phyloP scores from a whole-genome alignment of 495 filamentous ascomycete species.

The Monascus purpureus region DNA sequence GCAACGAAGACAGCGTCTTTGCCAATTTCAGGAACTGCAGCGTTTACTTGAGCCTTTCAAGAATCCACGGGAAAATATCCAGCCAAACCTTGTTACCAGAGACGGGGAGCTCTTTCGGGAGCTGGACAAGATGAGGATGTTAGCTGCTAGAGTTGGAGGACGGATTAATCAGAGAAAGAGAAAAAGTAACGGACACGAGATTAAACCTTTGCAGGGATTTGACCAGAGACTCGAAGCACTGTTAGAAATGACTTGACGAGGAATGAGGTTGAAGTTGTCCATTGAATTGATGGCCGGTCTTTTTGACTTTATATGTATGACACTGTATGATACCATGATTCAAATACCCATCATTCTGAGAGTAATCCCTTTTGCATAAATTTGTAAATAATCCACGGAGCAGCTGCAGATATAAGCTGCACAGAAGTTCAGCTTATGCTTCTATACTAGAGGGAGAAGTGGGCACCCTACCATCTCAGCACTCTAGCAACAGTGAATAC shows the following conservation, averaged over 20 bases:
- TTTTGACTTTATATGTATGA: too few relatives aligned
- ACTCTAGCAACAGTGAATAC: too few relatives aligned
- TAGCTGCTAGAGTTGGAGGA: constrained; percentile 56
- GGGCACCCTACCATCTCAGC: too few relatives aligned
- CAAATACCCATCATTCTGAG: too few relatives aligned
- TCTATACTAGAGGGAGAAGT: too few relatives aligned
- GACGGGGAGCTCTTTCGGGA: constrained; percentile 63
- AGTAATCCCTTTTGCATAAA: too few relatives aligned
- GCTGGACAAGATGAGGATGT: constrained; percentile 60
- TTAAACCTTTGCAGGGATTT: constrained; percentile 12
- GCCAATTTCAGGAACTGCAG: constrained; percentile 41
- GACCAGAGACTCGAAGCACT: constrained; percentile 23
- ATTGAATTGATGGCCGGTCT: too few relatives aligned
- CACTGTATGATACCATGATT: too few relatives aligned
- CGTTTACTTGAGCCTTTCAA: constrained; percentile 46
- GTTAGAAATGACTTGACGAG: constrained; percentile 22
- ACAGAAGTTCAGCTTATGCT: too few relatives aligned
- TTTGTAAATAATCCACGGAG: constrained; percentile 1
- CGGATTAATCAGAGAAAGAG: constrained; percentile 33
- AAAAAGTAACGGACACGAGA: constrained; percentile 5
- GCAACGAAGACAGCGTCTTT: constrained; percentile 39
- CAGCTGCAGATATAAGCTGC: too few relatives aligned
- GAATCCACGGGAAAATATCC: constrained; percentile 42
- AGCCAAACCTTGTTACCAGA: constrained; percentile 62
- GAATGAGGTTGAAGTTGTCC: background rate